Evolutionary conservation across 2,329 filamentous ascomycete species (phyloP).

Genomic region (Zalaria obscura): DNA sequence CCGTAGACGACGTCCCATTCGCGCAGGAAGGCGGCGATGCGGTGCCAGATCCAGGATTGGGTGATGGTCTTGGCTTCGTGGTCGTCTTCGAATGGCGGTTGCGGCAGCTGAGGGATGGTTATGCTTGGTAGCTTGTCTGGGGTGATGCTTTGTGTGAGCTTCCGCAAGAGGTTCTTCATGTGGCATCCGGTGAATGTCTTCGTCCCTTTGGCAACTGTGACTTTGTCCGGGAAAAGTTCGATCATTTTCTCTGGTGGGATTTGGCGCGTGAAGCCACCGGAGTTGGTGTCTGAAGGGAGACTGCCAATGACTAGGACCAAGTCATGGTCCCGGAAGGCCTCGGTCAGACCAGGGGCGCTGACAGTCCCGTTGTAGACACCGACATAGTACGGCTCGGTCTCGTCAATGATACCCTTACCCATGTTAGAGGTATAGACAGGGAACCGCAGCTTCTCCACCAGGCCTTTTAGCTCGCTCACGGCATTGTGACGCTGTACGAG

Average conservation of each 20-base stretch:
- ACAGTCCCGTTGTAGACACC: conserved; percentile 28
- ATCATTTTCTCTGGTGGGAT: conserved; percentile 28
- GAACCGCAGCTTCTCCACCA: conserved; percentile 20
- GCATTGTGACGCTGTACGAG: conserved; percentile 24
- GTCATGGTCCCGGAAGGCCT: conserved; percentile 17
- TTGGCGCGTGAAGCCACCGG: conserved; percentile 21
- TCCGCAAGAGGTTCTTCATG: background rate
- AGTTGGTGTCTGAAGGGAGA: conserved; percentile 14
- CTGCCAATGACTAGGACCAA: conserved; percentile 8
- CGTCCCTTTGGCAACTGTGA: conserved; percentile 12
- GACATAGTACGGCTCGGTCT: conserved; percentile 23
- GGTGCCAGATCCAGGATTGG: conserved; percentile 28
- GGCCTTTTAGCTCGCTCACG: conserved; percentile 15
- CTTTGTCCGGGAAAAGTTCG: conserved; percentile 23
- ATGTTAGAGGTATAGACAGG: conserved; percentile 26
- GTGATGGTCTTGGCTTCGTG: conserved; percentile 22
- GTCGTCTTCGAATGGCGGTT: conserved; percentile 16
- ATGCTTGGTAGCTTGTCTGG: conserved; percentile 11
- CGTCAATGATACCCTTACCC: conserved; percentile 29
- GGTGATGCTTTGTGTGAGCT: background rate
- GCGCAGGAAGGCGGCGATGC: conserved; percentile 18
- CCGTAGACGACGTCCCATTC: conserved; percentile 24
- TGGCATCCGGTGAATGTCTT: conserved; percentile 1
- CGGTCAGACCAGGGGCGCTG: conserved; percentile 21
- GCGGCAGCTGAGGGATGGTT: conserved; percentile 14